A percentile compares a stretch with the other conserved stretches of the same genome.
Evolutionary conservation across 192 early-diverging fungal genomes (phyloP).

Genomic region (Chytriomyces confervae): DNA sequence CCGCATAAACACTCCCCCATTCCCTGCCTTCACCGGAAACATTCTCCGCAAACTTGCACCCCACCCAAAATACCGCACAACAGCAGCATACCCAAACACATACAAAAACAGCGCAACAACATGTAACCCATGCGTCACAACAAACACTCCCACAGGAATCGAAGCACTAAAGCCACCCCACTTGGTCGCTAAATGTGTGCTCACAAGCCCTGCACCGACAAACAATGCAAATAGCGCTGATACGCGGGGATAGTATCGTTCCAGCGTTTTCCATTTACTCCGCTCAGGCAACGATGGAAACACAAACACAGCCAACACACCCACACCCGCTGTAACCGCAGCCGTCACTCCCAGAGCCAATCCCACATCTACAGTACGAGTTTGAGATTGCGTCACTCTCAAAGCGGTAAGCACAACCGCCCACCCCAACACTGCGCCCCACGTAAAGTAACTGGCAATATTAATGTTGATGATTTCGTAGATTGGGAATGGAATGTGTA

Average conservation of each 20-base stretch:
- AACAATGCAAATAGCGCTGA: background rate
- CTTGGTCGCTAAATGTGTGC: background rate
- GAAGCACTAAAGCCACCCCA: background rate
- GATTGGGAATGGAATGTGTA: slow-evolving; percentile 2
- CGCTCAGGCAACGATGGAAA: background rate
- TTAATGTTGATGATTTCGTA: background rate
- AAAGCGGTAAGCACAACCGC: background rate
- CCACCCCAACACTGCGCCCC: slow-evolving; percentile 4
- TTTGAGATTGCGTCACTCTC: background rate
- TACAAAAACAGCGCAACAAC: background rate
- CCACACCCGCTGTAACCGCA: background rate
- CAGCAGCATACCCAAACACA: background rate
- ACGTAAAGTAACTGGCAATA: background rate
- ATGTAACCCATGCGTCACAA: background rate
- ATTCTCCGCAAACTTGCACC: background rate
- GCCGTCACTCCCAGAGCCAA: background rate
- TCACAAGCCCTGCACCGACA: background rate
- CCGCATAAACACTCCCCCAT: slow-evolving; percentile 2
- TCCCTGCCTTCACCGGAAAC: background rate
- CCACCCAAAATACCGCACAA: slow-evolving; percentile 3
- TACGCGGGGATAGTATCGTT: too few species aligned
- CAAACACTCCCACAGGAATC: background rate
- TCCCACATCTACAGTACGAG: background rate
- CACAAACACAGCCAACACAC: background rate
- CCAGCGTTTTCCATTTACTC: slow-evolving; percentile 2